These are phyloP conservation scores for Globisporangium parvum DNA, from an alignment of 352 stramenopile genomes.

Conservation along the genomic window DNA sequence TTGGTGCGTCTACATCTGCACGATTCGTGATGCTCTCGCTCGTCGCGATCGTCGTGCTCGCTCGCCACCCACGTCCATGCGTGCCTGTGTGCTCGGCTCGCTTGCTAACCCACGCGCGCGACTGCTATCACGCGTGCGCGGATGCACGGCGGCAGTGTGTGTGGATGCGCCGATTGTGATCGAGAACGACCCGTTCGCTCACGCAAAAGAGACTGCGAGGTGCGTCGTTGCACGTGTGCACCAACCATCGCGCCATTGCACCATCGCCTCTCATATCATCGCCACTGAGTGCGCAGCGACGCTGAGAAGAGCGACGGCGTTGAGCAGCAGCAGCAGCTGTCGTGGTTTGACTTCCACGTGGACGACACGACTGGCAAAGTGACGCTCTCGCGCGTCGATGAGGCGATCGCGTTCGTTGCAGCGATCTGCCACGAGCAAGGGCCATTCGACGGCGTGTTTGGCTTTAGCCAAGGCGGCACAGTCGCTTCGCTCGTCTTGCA, in stretches of 20 bases:
- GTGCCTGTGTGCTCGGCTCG: neutral
- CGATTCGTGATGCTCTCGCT: neutral
- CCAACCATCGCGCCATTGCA: no score
- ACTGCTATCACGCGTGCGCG: neutral
- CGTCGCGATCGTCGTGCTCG: no score
- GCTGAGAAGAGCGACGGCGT: constrained; percentile 20
- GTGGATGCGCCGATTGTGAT: constrained; percentile 71
- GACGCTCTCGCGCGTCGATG: constrained; percentile 40
- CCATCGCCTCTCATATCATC: neutral
- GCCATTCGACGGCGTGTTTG: constrained; percentile 83
- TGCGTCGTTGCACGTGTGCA: neutral
- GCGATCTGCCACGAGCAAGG: constrained; percentile 57
- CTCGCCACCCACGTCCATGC: neutral
- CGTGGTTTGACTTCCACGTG: constrained; percentile 65
- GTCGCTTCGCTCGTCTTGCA: constrained; percentile 66
- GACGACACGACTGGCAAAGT: constrained; percentile 38
- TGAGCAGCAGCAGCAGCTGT: constrained; percentile 36
- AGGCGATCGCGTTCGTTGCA: constrained; percentile 63
- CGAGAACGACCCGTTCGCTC: constrained; percentile 54
- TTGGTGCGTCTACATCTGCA: constrained; percentile 35
- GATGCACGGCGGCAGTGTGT: constrained; percentile 37
- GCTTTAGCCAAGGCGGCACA: constrained; percentile 79
- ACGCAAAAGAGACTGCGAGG: constrained; percentile 20
- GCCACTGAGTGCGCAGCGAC: constrained; percentile 4
- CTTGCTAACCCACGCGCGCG: neutral